Base-by-base conservation (phyloP, 2,329 filamentous ascomycete species). In the Arthrocladium fulminans region DNA sequence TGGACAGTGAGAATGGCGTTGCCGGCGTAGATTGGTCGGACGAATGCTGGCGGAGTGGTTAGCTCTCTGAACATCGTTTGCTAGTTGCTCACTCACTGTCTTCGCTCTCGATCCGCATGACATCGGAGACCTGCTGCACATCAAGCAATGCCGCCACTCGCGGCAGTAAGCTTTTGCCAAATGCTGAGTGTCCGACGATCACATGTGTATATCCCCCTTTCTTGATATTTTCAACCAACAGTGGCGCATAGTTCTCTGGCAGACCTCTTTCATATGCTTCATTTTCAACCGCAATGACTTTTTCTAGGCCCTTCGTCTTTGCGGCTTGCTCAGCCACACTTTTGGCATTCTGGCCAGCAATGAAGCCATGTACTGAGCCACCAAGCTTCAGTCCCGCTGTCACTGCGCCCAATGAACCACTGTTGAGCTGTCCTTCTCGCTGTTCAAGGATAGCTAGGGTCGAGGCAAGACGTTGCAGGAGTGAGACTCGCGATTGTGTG, bases 1-100 rank as follows among this genome's bases (percentile, higher is more conserved):
- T 97, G 86, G 51, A 98, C 89, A 8, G 92, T 98, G 29, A 94
- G 80, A 62, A 98, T 95, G 41, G 90, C 92, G 64, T 98, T 98
- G 48, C 92, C 92, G 50, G 92, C 92, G 67, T 98, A 98, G 63
- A 98, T 96, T 23, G 92, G 90, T 49, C 92, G 85, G 48, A 96
- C 84, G 62, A 98, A 98, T 10, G 88, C 77, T 79, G 53, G 32
- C 45, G 12, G 32, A 27, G 43, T n/a, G 47, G 19, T 45, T 10
- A 25, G 32, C 44, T 27, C 17, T 19, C 15, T 34, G 10, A 23
- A 19, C 10, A 35, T 15, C n/a, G 27, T 9, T 13, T 10, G 9
- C 27, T 5, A 17, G 35, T 67, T 3, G 15, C 2, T 3, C 22
- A 47, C 76, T 55, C 65, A 80, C 76, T 96, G 66, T 90, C 89